Percentiles rank a stretch among this genome's conserved stretches.
Evolutionary conservation across 2,329 filamentous ascomycete genomes (phyloP).

Genomic region (Trichoderma sp.): DNA sequence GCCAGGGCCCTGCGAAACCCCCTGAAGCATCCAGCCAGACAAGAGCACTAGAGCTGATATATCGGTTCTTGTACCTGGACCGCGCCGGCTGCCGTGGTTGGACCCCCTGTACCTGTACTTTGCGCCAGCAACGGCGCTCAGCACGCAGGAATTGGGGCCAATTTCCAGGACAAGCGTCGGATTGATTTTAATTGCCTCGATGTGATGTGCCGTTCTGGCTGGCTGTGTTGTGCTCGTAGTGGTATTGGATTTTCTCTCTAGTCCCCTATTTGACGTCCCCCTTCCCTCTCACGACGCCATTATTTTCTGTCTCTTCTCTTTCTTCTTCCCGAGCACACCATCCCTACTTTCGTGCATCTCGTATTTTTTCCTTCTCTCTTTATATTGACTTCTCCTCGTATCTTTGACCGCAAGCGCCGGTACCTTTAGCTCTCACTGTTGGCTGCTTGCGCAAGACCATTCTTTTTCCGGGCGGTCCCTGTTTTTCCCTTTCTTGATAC

Average conservation of each 20-base stretch:
- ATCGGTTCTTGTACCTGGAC: neutral
- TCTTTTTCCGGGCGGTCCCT: constrained; percentile 28
- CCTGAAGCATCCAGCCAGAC: neutral
- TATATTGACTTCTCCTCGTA: neutral
- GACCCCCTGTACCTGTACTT: neutral
- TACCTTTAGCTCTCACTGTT: constrained; percentile 1
- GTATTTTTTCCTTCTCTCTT: neutral
- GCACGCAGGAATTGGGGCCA: constrained; percentile 22
- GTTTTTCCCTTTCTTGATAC: constrained; percentile 21
- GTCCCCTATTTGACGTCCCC: constrained; percentile 21
- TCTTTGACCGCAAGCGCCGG: constrained; percentile 26
- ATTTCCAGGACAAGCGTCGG: constrained; percentile 28
- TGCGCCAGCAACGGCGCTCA: neutral
- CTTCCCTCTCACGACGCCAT: constrained; percentile 20
- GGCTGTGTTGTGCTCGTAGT: neutral
- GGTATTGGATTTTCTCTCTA: constrained; percentile 15
- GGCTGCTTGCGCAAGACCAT: constrained; percentile 29
- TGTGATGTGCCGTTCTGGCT: neutral
- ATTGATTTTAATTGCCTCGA: constrained; percentile 34
- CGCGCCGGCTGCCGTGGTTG: neutral
- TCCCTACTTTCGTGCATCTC: neutral
- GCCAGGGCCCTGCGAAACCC: neutral
- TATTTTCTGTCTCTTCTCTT: constrained; percentile 13
- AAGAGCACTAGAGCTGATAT: neutral
- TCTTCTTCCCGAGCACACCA: constrained; percentile 4